Evolutionary conservation across 208 protist species (phyloP).

Genomic region (Wallacemonas sp.): DNA sequence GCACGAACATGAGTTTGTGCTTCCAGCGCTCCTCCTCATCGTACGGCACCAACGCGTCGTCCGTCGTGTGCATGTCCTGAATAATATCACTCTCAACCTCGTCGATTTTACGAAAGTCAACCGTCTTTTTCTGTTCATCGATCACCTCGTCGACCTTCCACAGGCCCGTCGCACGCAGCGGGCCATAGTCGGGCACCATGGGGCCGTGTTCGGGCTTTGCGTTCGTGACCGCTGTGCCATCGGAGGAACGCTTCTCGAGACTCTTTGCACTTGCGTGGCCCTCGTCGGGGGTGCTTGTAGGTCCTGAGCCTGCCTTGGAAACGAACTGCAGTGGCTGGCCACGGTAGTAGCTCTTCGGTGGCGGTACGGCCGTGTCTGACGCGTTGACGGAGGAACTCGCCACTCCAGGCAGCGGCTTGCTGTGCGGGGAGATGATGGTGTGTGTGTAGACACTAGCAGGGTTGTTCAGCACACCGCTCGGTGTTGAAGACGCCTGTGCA

Average conservation of each 20-base stretch:
- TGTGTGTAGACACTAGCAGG: conserved; percentile 29
- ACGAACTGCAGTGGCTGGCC: neutral
- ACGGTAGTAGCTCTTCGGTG: neutral
- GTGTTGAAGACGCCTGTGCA: neutral
- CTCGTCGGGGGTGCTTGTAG: neutral
- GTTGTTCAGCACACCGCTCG: neutral
- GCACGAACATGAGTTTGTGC: conserved; percentile 88
- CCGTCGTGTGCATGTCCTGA: conserved; percentile 45
- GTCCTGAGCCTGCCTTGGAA: neutral
- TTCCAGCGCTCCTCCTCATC: conserved; percentile 85
- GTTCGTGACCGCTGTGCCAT: conserved; percentile 11
- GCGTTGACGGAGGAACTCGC: conserved; percentile 13
- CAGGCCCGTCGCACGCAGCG: conserved; percentile 66
- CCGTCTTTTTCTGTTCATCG: conserved; percentile 61
- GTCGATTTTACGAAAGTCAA: conserved; percentile 86
- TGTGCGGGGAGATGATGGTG: conserved; percentile 28
- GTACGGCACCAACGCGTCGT: conserved; percentile 71
- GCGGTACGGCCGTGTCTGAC: neutral
- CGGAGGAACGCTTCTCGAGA: neutral
- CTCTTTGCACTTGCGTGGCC: too few relatives aligned
- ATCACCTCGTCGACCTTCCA: conserved; percentile 82
- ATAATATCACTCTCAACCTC: conserved; percentile 85
- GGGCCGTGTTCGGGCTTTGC: conserved; percentile 47
- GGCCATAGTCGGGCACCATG: conserved; percentile 73
- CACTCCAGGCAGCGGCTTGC: conserved; percentile 24